Evolutionary conservation across 257 asterid genomes (phyloP).

Genomic region (Galeopsis tetrahit): DNA sequence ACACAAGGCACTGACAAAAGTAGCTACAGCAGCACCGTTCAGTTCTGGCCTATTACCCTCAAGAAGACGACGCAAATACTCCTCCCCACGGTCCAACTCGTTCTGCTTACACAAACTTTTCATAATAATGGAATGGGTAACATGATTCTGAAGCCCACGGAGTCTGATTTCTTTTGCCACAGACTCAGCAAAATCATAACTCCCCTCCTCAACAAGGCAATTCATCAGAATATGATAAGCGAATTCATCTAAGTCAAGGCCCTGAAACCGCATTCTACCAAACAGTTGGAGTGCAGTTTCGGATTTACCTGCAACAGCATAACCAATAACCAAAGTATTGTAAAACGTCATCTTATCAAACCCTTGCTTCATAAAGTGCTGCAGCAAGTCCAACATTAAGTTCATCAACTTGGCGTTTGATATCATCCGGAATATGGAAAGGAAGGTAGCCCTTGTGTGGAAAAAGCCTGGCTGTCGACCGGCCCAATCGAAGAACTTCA

Average conservation of each 20-base stretch:
- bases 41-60: conserved; percentile 34
- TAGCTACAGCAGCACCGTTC: conserved; percentile 52
- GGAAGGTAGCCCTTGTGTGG: conserved; percentile 71
- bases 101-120: conserved; percentile 62
- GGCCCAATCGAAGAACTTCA: conserved; percentile 95
- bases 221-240: conserved; percentile 75
- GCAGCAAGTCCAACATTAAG: conserved; percentile 60
- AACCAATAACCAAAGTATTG: conserved; percentile 72
- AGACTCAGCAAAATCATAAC: conserved; percentile 54
- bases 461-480: conserved; percentile 71
- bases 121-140: conserved; percentile 66
- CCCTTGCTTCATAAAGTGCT: conserved; percentile 40
- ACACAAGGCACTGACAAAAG: conserved; percentile 67
- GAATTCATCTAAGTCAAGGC: conserved; percentile 65
- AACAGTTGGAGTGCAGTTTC: conserved; percentile 71
- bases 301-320: conserved; percentile 70
- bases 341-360: conserved; percentile 45
- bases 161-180: conserved; percentile 54
- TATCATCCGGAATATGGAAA: conserved; percentile 65
- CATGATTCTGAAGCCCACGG: conserved; percentile 51
- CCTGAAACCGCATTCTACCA: conserved; percentile 79
- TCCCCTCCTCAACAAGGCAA: conserved; percentile 67
- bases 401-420: conserved; percentile 55
- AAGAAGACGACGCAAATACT: conserved; percentile 51
- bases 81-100: conserved; percentile 62